Percentiles rank a stretch among this genome's conserved stretches.
These are phyloP conservation scores for Tephrocybe sp. DNA, from an alignment of 768 basidiomycete species.

Conservation along the genomic window DNA sequence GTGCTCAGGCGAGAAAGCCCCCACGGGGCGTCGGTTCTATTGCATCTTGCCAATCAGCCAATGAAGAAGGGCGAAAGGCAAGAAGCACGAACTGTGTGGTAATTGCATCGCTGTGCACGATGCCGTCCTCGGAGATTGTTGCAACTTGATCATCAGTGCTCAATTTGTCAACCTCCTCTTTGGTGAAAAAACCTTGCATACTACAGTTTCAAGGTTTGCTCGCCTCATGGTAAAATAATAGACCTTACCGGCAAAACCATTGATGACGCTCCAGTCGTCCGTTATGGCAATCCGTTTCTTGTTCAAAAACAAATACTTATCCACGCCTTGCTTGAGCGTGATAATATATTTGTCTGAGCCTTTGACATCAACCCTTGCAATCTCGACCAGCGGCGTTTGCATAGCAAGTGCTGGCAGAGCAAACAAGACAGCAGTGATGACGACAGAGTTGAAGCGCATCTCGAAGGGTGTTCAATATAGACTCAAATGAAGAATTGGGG, in stretches of 20 bases:
- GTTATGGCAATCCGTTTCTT: slow-evolving; percentile 7
- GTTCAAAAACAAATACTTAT: slow-evolving; percentile 18
- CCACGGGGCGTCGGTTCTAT: slow-evolving; percentile 32
- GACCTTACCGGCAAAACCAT: slow-evolving; percentile 29
- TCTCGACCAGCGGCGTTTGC: too few species aligned
- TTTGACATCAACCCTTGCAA: too few species aligned
- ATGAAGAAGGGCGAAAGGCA: background rate
- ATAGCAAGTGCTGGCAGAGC: too few species aligned
- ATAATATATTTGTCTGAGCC: slow-evolving; percentile 33
- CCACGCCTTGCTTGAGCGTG: slow-evolving; percentile 30
- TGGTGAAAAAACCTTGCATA: slow-evolving; percentile 12
- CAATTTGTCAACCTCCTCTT: slow-evolving; percentile 20
- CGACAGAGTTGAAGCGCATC: too few species aligned
- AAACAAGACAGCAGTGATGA: too few species aligned
- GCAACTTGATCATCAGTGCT: slow-evolving; percentile 24
- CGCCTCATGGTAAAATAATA: background rate
- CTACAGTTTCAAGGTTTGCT: background rate
- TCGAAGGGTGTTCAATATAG: too few species aligned
- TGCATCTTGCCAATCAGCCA: background rate
- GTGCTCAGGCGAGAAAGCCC: slow-evolving; percentile 28
- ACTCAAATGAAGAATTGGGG: too few species aligned
- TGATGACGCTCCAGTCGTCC: slow-evolving; percentile 27
- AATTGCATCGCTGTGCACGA: slow-evolving; percentile 20
- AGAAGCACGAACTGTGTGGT: slow-evolving; percentile 19
- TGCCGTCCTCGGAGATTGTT: slow-evolving; percentile 20